phyloP scores from a whole-genome alignment of 495 filamentous ascomycete species.

The Pseudoneurospora amorphoporcata region DNA sequence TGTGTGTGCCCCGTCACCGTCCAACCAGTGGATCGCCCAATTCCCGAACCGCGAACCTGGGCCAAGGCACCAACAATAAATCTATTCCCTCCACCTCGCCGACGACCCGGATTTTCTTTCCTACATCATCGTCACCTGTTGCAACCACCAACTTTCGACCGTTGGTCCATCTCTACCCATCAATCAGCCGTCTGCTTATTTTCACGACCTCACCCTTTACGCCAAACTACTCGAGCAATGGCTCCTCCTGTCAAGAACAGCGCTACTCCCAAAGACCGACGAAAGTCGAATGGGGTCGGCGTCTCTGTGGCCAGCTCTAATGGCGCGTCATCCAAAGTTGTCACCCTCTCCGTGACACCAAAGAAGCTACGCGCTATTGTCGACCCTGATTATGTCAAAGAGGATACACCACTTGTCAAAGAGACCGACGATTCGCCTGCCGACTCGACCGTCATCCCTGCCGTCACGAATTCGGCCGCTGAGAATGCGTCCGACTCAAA shows the following conservation, averaged over 20 bases:
- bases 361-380: slow-evolving; percentile 33
- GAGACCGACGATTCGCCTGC: slow-evolving; percentile 20
- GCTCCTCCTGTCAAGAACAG: slow-evolving; percentile 28
- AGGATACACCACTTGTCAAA: slow-evolving; percentile 27
- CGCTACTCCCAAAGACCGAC: slow-evolving; percentile 34
- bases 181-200: slow-evolving; percentile 4
- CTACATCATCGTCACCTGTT: background rate
- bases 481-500: slow-evolving; percentile 41
- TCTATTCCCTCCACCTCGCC: slow-evolving; percentile 7
- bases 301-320: slow-evolving; percentile 3
- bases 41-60: slow-evolving; percentile 12
- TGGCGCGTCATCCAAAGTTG: slow-evolving; percentile 19
- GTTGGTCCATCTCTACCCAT: slow-evolving; percentile 2
- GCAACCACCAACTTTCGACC: slow-evolving; percentile 2
- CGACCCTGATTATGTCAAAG: slow-evolving; percentile 30
- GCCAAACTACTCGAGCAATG: slow-evolving; percentile 14
- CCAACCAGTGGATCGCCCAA: slow-evolving; percentile 21
- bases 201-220: background rate
- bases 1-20: slow-evolving; percentile 12
- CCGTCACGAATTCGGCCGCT: slow-evolving; percentile 23
- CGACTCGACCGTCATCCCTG: slow-evolving; percentile 16
- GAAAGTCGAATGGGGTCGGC: slow-evolving; percentile 24
- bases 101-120: background rate
- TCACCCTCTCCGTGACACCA: slow-evolving; percentile 30
- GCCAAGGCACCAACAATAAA: slow-evolving; percentile 10